phyloP scores from a whole-genome alignment of 805 yeast genomes.

The Pichia heedii region DNA sequence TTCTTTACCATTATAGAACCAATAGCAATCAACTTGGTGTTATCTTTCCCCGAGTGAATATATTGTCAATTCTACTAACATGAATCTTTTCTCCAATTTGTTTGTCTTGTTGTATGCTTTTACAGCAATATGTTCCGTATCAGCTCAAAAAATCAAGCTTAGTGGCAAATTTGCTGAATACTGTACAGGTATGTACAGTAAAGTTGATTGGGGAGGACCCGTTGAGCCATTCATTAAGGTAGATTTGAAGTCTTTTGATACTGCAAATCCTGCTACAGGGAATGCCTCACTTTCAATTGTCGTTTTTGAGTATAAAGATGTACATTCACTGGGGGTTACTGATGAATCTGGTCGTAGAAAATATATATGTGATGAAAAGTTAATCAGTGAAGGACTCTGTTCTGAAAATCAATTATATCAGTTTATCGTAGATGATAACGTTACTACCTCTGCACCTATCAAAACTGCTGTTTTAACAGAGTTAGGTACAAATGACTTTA shows the following conservation, averaged over 20 bases:
- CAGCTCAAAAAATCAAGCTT: conserved; percentile 41
- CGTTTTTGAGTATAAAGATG: conserved; percentile 78
- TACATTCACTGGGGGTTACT: conserved; percentile 52
- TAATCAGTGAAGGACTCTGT: conserved; percentile 55
- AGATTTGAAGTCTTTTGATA: conserved; percentile 28
- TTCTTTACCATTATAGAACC: too few species aligned
- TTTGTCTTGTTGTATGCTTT: background rate
- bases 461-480: conserved; percentile 45
- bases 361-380: conserved; percentile 68
- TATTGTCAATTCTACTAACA: background rate
- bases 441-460: conserved; percentile 39
- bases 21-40: too few species aligned
- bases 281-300: conserved; percentile 51
- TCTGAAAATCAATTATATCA: conserved; percentile 42
- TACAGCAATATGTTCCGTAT: conserved; percentile 5
- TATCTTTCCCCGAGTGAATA: too few species aligned
- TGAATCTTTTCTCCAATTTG: background rate
- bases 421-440: conserved; percentile 46
- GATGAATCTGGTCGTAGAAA: conserved; percentile 34
- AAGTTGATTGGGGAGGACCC: conserved; percentile 80
- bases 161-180: conserved; percentile 48
- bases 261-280: conserved; percentile 29
- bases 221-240: conserved; percentile 52
- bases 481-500: conserved; percentile 50
- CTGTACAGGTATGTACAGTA: conserved; percentile 87